Evolutionary conservation across 345 rosid genomes (phyloP), one percentile per base, ranked within the genome.

Genomic region (Clarkia xantiana): DNA sequence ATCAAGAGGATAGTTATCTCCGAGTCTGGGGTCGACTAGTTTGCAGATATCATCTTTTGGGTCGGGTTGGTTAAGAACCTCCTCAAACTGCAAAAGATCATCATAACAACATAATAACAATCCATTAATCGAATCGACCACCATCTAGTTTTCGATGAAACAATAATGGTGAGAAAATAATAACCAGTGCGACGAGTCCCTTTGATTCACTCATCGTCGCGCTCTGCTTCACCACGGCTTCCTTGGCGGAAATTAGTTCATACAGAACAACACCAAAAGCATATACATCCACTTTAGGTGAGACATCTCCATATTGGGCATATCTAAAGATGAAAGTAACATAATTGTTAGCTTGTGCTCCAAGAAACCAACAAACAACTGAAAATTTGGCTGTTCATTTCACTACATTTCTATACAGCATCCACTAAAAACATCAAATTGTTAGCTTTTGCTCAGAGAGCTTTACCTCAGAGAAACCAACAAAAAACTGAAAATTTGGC

Each of bases 231-330:
- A 86, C 87, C n/a, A 91, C 76, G 11, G 96, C 96, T 15, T 72
- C 83, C 68, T 86, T 91, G 3, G 89, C 98, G 45, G 98, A 86
- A 20, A 91, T 80, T 53, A 91, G 85, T 52, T 91, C 98, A 43
- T 80, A 91, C 17, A 91, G 90, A 49, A 91, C 94, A 57, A 91
- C 98, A 29, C 98, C 98, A 51, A 91, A 84, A 13, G 98, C 98
- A 44, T 73, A 91, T 18, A 91, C 96, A 69, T 90, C 97, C 14
- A 80, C 77, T 65, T 91, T 91, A 2, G 96, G 72, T 62, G 98
- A 86, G 53, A 86, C 89, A 57, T 84, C 94, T 11, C 96, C 94
- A 51, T 75, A 84, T 36, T 65, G 82, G 40, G 93, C 93, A 70
- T 76, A 84, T 71, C 98, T 86, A 78, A 56, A 75, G 4, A 62